Evolutionary conservation across 192 early-diverging fungal species (phyloP).

Genomic region (Umbelopsis isabellina): DNA sequence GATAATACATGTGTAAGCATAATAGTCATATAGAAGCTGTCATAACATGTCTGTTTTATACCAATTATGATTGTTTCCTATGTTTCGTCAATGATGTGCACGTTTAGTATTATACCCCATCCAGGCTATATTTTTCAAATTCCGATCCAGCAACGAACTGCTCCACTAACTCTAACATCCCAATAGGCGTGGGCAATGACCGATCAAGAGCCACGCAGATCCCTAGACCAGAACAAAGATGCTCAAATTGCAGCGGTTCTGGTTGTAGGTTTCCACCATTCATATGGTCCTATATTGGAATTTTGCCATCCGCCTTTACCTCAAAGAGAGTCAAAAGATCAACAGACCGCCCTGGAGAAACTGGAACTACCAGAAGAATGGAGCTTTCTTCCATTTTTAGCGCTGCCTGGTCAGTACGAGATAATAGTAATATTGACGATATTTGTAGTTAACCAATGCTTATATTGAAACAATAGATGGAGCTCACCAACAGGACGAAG

Average conservation of each 20-base stretch:
- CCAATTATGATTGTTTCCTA: too few species aligned
- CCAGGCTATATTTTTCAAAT: not conserved
- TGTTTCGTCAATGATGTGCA: too few species aligned
- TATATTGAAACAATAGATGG: slow-evolving; percentile 50
- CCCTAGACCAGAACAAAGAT: slow-evolving; percentile 37
- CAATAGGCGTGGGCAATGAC: not conserved
- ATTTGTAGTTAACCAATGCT: not conserved
- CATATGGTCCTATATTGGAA: slow-evolving; percentile 58
- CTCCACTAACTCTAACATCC: not conserved
- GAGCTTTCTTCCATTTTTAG: slow-evolving; percentile 81
- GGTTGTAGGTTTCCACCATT: slow-evolving; percentile 50
- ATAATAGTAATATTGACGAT: not conserved
- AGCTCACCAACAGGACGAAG: slow-evolving; percentile 78
- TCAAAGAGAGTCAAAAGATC: slow-evolving; percentile 26
- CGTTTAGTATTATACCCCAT: too few species aligned
- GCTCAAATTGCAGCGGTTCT: slow-evolving; percentile 40
- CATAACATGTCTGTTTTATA: too few species aligned
- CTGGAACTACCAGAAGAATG: slow-evolving; percentile 77
- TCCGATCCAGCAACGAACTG: not conserved
- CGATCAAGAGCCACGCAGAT: slow-evolving; percentile 19
- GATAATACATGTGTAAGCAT: too few species aligned
- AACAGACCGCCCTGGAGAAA: slow-evolving; percentile 34
- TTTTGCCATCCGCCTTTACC: slow-evolving; percentile 56
- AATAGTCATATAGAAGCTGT: too few species aligned
- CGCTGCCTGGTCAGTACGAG: slow-evolving; percentile 59